Evolutionary conservation across 257 asterid species (phyloP), one percentile per base, ranked within the genome.

Genomic region (Galeopsis tetrahit): DNA sequence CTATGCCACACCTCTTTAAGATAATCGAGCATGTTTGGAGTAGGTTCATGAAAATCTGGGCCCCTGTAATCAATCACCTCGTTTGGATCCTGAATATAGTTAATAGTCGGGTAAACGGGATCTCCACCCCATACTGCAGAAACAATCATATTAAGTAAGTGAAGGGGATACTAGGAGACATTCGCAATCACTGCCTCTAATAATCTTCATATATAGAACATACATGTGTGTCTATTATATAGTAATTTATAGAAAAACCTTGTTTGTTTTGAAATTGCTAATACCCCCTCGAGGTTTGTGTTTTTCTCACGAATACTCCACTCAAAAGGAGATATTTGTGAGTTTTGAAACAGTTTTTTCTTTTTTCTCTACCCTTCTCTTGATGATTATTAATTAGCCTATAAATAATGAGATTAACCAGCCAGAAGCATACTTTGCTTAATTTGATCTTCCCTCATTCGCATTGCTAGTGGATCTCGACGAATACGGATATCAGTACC

Each of bases 91-190:
- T 94, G 99, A 79, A 94, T 91, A 81, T 94, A 94, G 74, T 94
- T 94, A 21, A 94, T 78, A 7, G 99, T 94, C 28, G 99, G 99
- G 80, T 94, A 94, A 75, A 94, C 99, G 17, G 99, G 98, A 75
- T 93, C 98, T 71, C 98, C 98, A 73, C 98, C 98, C 98, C 98
- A 93, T 83, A 93, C 98, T 93, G 89, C 86, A 82, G 66, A 48
- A 31, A 60, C 4, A 65, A 72, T 51, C 43, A 46, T 42, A 71
- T 33, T 28, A 49, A 56, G 66, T 33, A 77, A 49, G 52, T 52
- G 46, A 56, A 34, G 5, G 48, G 57, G 68, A 68, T 69, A 40
- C 46, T 35, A 0, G 13, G 46, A 40, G 32, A 34, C 28, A 8
- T 42, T 53, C 63, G 64, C 31, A 21, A 58, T 14, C 10, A 9